Evolutionary conservation across 2,329 filamentous ascomycete genomes (phyloP).

Genomic region (Samsoniella hepiali): DNA sequence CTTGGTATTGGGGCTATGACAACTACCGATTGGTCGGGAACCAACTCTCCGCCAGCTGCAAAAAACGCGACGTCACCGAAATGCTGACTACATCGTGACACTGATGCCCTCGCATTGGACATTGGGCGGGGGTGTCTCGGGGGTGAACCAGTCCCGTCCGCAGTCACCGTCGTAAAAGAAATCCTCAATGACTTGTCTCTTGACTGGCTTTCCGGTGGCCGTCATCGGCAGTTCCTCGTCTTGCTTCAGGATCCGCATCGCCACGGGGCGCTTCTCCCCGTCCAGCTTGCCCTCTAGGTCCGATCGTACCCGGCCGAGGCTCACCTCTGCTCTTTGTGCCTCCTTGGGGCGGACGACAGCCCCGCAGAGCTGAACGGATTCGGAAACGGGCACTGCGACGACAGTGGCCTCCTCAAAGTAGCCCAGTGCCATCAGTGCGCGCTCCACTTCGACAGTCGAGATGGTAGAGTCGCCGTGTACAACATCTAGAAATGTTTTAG

Average conservation of each 20-base stretch:
- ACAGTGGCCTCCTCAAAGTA: slow-evolving; percentile 25
- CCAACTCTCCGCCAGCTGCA: too few species aligned
- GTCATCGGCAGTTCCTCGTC: slow-evolving; percentile 23
- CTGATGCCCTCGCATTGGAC: background rate
- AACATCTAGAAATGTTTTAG: slow-evolving; percentile 10
- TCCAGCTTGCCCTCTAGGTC: slow-evolving; percentile 21
- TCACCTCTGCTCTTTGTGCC: background rate
- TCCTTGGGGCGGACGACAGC: slow-evolving; percentile 22
- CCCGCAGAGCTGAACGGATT: slow-evolving; percentile 23
- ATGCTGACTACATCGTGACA: background rate
- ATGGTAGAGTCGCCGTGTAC: slow-evolving; percentile 19
- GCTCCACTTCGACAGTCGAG: slow-evolving; percentile 22
- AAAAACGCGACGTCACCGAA: too few species aligned
- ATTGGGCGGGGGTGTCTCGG: background rate
- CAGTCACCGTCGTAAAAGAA: slow-evolving; percentile 19
- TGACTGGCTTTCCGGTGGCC: slow-evolving; percentile 21
- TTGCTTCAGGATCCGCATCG: slow-evolving; percentile 21
- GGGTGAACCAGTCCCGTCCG: slow-evolving; percentile 3
- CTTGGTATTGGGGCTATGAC: background rate
- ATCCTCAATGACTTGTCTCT: slow-evolving; percentile 18
- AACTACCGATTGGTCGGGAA: background rate
- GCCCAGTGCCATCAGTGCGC: slow-evolving; percentile 20
- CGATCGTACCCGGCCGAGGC: slow-evolving; percentile 17
- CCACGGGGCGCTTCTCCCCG: slow-evolving; percentile 21
- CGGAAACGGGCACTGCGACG: slow-evolving; percentile 23